These are phyloP conservation scores for Fusarium sp. DNA, from an alignment of 2,329 filamentous ascomycete genomes.

Conservation along the genomic window DNA sequence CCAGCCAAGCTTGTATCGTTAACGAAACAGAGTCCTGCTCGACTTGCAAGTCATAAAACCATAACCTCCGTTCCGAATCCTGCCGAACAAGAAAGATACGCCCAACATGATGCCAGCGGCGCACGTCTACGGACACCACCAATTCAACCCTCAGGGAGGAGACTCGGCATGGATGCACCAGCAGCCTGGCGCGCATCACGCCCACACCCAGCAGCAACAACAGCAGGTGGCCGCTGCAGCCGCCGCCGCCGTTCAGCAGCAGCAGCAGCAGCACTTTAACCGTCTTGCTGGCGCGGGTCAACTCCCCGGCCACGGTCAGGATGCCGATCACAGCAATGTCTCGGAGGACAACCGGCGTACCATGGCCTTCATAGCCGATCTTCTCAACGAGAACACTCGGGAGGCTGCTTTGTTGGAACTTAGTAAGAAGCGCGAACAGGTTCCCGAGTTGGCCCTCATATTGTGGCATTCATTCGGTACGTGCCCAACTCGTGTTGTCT, in stretches of 20 bases:
- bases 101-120: constrained; percentile 68
- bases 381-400: constrained; percentile 85
- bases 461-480: constrained; percentile 98
- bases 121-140: constrained; percentile 73
- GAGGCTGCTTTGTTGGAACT: constrained; percentile 93
- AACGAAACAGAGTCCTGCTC: neutral
- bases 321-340: constrained; percentile 70
- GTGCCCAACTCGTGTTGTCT: constrained; percentile 42
- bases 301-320: constrained; percentile 59
- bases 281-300: constrained; percentile 66
- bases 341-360: constrained; percentile 92
- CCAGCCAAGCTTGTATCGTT: neutral
- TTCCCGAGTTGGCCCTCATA: constrained; percentile 93
- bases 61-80: neutral
- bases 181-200: constrained; percentile 63
- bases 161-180: constrained; percentile 74
- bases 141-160: constrained; percentile 66
- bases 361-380: constrained; percentile 90
- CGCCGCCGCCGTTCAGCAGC: constrained; percentile 60
- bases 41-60: neutral
- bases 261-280: constrained; percentile 72
- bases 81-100: constrained; percentile 25
- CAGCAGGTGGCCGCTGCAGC: constrained; percentile 48
- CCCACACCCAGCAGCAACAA: constrained; percentile 67
- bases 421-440: constrained; percentile 98